phyloP scores from a whole-genome alignment of 2,329 filamentous ascomycete genomes.

The Apiospora aurea region DNA sequence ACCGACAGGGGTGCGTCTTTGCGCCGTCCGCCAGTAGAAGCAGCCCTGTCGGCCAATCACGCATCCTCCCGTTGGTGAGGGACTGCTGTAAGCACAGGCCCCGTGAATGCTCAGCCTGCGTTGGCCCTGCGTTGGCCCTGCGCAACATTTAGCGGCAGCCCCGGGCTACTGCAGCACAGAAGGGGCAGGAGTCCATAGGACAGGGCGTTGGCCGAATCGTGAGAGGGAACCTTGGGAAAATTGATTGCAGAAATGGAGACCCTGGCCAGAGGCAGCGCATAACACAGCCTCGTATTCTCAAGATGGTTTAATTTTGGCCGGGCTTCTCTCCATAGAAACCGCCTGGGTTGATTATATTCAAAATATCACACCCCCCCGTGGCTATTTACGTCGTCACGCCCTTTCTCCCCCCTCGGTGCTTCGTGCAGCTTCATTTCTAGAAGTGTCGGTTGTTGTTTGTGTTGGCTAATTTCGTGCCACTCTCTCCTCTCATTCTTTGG shows the following conservation, averaged over 20 bases:
- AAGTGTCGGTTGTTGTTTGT: slow-evolving; percentile 16
- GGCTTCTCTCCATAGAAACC: slow-evolving; percentile 15
- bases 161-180: slow-evolving; percentile 16
- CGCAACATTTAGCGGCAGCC: not conserved
- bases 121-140: slow-evolving; percentile 12
- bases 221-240: slow-evolving; percentile 12
- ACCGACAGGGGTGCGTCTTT: not conserved
- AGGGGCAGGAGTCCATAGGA: not conserved
- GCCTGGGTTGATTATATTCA: slow-evolving; percentile 5
- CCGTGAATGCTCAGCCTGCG: slow-evolving; percentile 11
- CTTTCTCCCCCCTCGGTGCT: not conserved
- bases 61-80: not conserved
- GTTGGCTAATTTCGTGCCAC: slow-evolving; percentile 3
- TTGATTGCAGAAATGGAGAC: slow-evolving; percentile 18
- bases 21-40: not conserved
- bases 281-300: slow-evolving; percentile 18
- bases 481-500: slow-evolving; percentile 13
- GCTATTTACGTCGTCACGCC: not conserved
- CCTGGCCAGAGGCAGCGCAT: slow-evolving; percentile 3
- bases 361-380: not conserved
- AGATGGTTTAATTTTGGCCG: slow-evolving; percentile 19
- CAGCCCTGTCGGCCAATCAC: not conserved
- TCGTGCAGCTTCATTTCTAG: slow-evolving; percentile 16
- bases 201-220: slow-evolving; percentile 5
- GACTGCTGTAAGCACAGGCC: slow-evolving; percentile 9